Evolutionary conservation across 1,284 basidiomycete genomes (phyloP).

Genomic region (Leccinum holopus): DNA sequence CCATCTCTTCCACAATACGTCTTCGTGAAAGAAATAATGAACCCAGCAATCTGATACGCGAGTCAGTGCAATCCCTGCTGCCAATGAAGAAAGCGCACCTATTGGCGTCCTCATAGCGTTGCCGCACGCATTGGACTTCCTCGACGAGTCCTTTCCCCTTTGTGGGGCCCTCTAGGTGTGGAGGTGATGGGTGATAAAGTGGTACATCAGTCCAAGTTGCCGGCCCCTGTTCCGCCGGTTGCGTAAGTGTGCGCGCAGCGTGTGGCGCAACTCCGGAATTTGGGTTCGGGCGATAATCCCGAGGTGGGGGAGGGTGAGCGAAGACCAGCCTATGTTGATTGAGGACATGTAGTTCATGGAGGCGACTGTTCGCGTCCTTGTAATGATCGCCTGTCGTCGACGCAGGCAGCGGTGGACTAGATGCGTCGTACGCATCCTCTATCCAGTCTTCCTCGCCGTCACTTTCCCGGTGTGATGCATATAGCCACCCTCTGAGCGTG

Average conservation of each 20-base stretch:
- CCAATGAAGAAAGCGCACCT: conserved; percentile 40
- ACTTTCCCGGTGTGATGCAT: conserved; percentile 26
- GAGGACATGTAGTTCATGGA: conserved; percentile 66
- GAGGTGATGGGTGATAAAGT: conserved; percentile 4
- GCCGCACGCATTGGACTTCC: conserved; percentile 48
- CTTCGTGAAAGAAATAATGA: conserved; percentile 62
- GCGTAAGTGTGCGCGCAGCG: not conserved
- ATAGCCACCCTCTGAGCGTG: conserved; percentile 41
- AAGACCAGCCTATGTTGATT: conserved; percentile 60
- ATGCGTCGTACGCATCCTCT: conserved; percentile 27
- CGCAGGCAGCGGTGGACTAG: conserved; percentile 1
- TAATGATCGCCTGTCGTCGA: conserved; percentile 40
- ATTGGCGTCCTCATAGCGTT: conserved; percentile 64
- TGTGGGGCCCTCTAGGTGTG: not conserved
- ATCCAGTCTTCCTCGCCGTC: conserved; percentile 39
- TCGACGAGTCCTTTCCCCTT: conserved; percentile 17
- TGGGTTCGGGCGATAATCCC: conserved; percentile 10
- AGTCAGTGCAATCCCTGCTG: conserved; percentile 8
- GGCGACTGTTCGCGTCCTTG: conserved; percentile 56
- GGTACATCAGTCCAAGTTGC: conserved; percentile 3
- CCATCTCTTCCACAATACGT: conserved; percentile 40
- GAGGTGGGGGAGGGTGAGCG: conserved; percentile 22
- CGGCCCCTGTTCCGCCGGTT: conserved; percentile 2
- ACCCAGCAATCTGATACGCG: conserved; percentile 45
- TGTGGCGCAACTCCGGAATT: not conserved